Base-by-base conservation (phyloP, 768 basidiomycete genomes). In the Pholiota microspora region DNA sequence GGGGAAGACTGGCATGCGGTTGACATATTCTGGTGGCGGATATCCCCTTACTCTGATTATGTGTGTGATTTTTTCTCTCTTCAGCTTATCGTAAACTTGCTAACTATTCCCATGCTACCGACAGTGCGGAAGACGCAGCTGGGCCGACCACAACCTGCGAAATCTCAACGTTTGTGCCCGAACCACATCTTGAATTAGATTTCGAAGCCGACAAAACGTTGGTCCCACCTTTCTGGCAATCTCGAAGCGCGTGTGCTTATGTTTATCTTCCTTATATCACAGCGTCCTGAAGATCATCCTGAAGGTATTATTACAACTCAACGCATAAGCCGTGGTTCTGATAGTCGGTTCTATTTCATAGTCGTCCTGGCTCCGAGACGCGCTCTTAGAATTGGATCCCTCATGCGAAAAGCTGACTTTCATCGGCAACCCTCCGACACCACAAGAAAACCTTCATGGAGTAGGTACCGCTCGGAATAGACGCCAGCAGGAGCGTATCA, bases 281-380 rank as follows among this genome's bases (percentile, higher is more conserved):
- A 91, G 92, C 52, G 77, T 86, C 4, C 74, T 92, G 25, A 88
- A 88, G 69, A 85, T 94, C 35, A 94, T 95, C 61, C 82, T 97
- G 64, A 94, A 93, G 76, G 89, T 86, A 27, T 29, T 44, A 28
- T 29, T 44, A 16, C 54, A 2, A 31, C 12, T 16, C 40, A 25
- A n/a, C n/a, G 16, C 36, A 23, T 21, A 25, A n/a, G n/a, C 25
- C 35, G 44, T 18, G 16, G 28, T 47, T 46, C 9, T 29, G 9
- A 36, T 27, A 16, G 6, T 40, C 38, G 21, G 6, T n/a, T n/a
- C n/a, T n/a, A n/a, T n/a, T n/a, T n/a, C 16, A 18, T 53, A 77
- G 83, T 96, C 95, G 2, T 94, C 89, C 4, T 95, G 94, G 92
- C 86, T 98, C 29, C 85, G 91, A 38, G 94, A 97, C 55, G 94